Evolutionary conservation across 1,139 yeast genomes (phyloP), one percentile per base, ranked within the genome.

Genomic region (Suhomyces maxii): DNA sequence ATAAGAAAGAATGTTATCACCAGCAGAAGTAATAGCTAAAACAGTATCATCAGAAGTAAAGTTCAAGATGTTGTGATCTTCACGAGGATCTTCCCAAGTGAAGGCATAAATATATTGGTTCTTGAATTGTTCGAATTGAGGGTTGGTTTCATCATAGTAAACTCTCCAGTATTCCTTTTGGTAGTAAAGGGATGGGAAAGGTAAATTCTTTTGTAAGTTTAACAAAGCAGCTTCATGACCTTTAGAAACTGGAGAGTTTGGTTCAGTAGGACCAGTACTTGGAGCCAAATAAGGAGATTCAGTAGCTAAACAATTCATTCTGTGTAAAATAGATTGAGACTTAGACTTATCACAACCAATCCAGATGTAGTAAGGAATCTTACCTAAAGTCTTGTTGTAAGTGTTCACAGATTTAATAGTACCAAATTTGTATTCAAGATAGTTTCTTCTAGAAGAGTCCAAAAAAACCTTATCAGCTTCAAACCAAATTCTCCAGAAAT

Each of bases 11-110:
- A 87, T 74, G 60, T 87, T 87, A 65, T 87, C 96, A 54, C 95
- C 93, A 7, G 95, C 96, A 41, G 93, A 86, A 8, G 95, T 86
- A 49, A 87, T 87, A 26, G 93, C 93, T 56, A 87, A 74, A 8
- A 87, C 88, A 1, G 89, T 84, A 58, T 87, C 96, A 31, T 78
- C 73, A 12, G 80, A 67, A 35, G 74, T 71, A 56, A 87, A 73
- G 42, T 82, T 77, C 55, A 87, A 73, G 49, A 87, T 83, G 38
- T 76, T 75, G 53, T 82, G 79, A 65, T 87, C 96, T 65, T 86
- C 95, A 48, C 86, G 77, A 32, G 95, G 95, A 62, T 87, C 95
- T 67, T 87, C 96, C 96, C 96, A 87, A 8, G 95, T 87, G 67
- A 87, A 87, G 3, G 95, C 91, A 61, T 87, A 87, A 49, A 87